These are phyloP conservation scores for Corynascus novoguineensis DNA, from an alignment of 495 filamentous ascomycete genomes.

Conservation along the genomic window DNA sequence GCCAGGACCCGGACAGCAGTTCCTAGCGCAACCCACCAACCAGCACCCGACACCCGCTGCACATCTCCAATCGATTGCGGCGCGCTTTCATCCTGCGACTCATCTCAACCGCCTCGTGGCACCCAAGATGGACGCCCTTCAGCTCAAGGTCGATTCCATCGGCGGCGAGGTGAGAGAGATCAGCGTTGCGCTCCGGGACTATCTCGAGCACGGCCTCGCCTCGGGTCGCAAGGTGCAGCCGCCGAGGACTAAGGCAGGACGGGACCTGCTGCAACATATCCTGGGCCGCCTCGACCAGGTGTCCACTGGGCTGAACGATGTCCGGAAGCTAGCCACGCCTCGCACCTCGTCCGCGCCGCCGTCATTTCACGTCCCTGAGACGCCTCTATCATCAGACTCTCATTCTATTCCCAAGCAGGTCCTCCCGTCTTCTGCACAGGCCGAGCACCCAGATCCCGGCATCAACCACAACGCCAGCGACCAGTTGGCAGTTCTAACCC, in stretches of 20 bases:
- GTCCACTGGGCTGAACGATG: constrained; percentile 9
- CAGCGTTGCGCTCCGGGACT: constrained; percentile 21
- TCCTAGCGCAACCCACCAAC: background rate
- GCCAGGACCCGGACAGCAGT: background rate
- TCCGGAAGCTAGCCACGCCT: constrained; percentile 13
- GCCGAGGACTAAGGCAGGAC: constrained; percentile 23
- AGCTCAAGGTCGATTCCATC: constrained; percentile 24
- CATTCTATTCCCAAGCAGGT: constrained; percentile 1
- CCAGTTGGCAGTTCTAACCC: background rate
- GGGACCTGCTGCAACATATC: constrained; percentile 23
- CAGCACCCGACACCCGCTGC: background rate
- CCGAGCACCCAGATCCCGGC: background rate
- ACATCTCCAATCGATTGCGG: constrained; percentile 12
- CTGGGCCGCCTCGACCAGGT: constrained; percentile 25
- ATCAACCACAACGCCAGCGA: background rate
- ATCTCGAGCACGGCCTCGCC: constrained; percentile 19
- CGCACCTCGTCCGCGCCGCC: constrained; percentile 5
- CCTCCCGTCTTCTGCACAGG: background rate
- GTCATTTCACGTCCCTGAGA: constrained; percentile 13
- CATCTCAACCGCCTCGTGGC: constrained; percentile 19
- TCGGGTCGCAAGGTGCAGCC: constrained; percentile 25
- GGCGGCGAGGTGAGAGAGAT: constrained; percentile 24
- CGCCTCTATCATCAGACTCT: constrained; percentile 19
- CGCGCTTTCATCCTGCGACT: constrained; percentile 4
- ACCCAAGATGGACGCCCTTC: constrained; percentile 27